phyloP scores from a whole-genome alignment of 192 early-diverging fungal species.

The Thoreauomyces humboldtii region DNA sequence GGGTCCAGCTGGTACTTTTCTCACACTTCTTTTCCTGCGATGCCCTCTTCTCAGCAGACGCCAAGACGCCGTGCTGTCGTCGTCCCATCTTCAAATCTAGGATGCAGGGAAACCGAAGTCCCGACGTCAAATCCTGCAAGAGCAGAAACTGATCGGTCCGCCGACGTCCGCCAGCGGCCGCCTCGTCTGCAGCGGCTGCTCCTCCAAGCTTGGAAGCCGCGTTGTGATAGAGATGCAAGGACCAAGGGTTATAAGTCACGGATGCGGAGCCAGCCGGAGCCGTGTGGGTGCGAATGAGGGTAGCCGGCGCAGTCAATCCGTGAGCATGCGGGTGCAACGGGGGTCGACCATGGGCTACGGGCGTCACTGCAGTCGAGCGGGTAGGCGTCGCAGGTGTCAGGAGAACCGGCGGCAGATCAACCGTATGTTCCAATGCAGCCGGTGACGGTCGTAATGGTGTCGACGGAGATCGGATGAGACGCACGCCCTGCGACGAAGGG shows the following conservation, averaged over 20 bases:
- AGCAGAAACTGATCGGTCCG: slow-evolving; percentile 79
- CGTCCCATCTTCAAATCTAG: slow-evolving; percentile 99
- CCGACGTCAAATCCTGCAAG: slow-evolving; percentile 89
- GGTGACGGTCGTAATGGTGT: slow-evolving; percentile 9
- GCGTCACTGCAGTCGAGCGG: background rate
- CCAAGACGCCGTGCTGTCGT: slow-evolving; percentile 91
- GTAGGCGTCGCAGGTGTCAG: too few species aligned
- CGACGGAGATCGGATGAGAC: slow-evolving; percentile 26
- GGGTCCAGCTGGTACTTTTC: slow-evolving; percentile 81
- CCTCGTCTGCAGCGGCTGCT: too few species aligned
- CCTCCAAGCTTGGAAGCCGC: slow-evolving; percentile 32
- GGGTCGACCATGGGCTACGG: too few species aligned
- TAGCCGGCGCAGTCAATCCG: too few species aligned
- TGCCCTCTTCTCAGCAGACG: slow-evolving; percentile 71
- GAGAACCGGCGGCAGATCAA: too few species aligned
- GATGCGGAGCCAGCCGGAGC: background rate
- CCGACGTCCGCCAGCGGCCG: background rate
- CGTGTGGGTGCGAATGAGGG: slow-evolving; percentile 1
- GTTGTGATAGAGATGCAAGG: slow-evolving; percentile 45
- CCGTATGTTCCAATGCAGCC: too few species aligned
- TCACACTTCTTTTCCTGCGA: slow-evolving; percentile 94
- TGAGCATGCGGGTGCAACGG: background rate
- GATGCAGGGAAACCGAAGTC: slow-evolving; percentile 87
- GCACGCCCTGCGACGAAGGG: background rate
- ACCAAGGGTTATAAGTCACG: slow-evolving; percentile 47